Percentiles rank a stretch among this genome's conserved stretches.
phyloP scores from a whole-genome alignment of 805 yeast genomes.

The Candida rishiriensis region DNA sequence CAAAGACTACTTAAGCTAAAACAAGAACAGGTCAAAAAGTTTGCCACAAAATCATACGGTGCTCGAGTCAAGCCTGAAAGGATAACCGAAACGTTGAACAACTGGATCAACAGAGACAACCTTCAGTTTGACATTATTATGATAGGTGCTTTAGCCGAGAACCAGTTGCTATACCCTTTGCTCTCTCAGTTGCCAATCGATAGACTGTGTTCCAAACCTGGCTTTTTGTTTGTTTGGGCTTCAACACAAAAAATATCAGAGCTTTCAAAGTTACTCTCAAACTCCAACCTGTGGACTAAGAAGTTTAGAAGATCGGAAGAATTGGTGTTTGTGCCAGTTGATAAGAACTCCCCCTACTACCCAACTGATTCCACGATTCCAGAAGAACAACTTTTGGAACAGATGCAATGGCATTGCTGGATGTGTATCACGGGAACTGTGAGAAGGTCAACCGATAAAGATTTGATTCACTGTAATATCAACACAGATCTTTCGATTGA shows the following conservation, averaged over 20 bases:
- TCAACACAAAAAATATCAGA: slow-evolving; percentile 68
- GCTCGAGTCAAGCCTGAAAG: slow-evolving; percentile 46
- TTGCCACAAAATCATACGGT: slow-evolving; percentile 65
- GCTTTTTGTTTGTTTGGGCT: slow-evolving; percentile 85
- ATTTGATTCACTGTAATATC: slow-evolving; percentile 85
- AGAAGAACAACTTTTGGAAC: slow-evolving; percentile 51
- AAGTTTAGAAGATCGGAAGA: slow-evolving; percentile 88
- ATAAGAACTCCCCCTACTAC: slow-evolving; percentile 57
- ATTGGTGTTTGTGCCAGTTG: slow-evolving; percentile 73
- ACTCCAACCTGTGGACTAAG: slow-evolving; percentile 38
- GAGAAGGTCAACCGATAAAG: slow-evolving; percentile 76
- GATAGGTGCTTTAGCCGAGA: slow-evolving; percentile 82
- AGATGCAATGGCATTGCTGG: slow-evolving; percentile 95
- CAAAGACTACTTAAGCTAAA: slow-evolving; percentile 66
- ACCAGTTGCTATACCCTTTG: slow-evolving; percentile 61
- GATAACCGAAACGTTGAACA: slow-evolving; percentile 52
- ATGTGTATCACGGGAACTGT: slow-evolving; percentile 97
- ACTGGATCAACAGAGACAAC: slow-evolving; percentile 56
- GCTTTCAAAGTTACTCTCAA: slow-evolving; percentile 44
- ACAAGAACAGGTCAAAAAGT: slow-evolving; percentile 45
- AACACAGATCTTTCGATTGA: slow-evolving; percentile 86
- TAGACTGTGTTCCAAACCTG: slow-evolving; percentile 76
- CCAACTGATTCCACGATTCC: slow-evolving; percentile 47
- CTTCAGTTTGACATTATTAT: slow-evolving; percentile 83
- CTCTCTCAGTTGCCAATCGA: slow-evolving; percentile 66